Conservation (phyloP, 2,329 filamentous ascomycete genomes). For the Chaetoscypha palmicola region DNA sequence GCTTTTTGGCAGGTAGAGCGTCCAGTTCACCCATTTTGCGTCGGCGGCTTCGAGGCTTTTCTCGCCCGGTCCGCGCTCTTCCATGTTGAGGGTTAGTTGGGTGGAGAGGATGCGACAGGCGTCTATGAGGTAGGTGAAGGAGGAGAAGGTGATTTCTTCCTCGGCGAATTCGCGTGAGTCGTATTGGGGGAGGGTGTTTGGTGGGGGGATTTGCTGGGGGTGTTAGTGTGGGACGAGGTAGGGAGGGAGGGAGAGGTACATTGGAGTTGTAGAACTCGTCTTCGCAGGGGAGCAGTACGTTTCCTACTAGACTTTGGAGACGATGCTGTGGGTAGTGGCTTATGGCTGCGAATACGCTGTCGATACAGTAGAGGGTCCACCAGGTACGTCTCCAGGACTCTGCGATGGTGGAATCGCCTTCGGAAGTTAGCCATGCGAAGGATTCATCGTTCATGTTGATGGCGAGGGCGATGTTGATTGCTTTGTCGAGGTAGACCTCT, state of each 20-base stretch:
- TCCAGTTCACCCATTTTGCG: slow-evolving; percentile 31
- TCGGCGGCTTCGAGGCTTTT: slow-evolving; percentile 10
- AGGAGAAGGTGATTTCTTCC: slow-evolving; percentile 51
- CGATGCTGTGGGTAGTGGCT: slow-evolving; percentile 29
- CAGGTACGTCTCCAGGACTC: slow-evolving; percentile 63
- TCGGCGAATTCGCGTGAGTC: slow-evolving; percentile 53
- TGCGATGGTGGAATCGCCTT: slow-evolving; percentile 40
- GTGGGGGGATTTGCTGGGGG: slow-evolving; percentile 33
- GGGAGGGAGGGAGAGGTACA: slow-evolving; percentile 21
- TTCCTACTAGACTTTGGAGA: slow-evolving; percentile 41
- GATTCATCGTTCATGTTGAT: slow-evolving; percentile 50
- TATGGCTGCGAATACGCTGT: slow-evolving; percentile 38
- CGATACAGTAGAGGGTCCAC: slow-evolving; percentile 62
- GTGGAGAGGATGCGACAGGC: slow-evolving; percentile 52
- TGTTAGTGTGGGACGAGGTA: neutral
- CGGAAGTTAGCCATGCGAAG: slow-evolving; percentile 43
- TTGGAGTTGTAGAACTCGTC: slow-evolving; percentile 46
- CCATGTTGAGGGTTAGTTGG: slow-evolving; percentile 38
- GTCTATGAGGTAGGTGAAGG: slow-evolving; percentile 60
- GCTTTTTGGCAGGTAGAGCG: slow-evolving; percentile 33
- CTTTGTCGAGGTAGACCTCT: slow-evolving; percentile 34
- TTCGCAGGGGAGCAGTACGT: slow-evolving; percentile 58
- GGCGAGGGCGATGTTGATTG: slow-evolving; percentile 50
- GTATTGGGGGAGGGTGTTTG: slow-evolving; percentile 51
- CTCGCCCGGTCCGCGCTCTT: slow-evolving; percentile 40